Evolutionary conservation across 75 land plant species (phyloP).

Genomic region (Pinus albicaulis): DNA sequence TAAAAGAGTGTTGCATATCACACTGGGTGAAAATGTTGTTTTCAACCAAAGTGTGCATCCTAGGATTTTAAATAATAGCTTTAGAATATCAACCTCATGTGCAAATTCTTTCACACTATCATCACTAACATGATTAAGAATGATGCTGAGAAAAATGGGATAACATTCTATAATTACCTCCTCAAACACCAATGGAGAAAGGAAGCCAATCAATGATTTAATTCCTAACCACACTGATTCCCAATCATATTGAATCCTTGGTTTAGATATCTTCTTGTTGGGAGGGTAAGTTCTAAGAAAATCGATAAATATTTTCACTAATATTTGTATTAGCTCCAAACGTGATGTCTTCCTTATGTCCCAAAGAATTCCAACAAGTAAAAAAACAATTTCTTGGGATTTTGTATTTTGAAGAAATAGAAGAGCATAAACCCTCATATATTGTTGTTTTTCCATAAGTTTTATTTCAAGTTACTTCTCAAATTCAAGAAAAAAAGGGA

Average conservation of each 20-base stretch:
- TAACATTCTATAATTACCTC: constrained; percentile 89
- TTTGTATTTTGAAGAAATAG: constrained; percentile 64
- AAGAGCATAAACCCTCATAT: constrained; percentile 92
- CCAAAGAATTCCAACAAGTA: constrained; percentile 67
- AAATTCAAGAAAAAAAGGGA: constrained; percentile 67
- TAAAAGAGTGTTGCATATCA: constrained; percentile 87
- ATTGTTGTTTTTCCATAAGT: constrained; percentile 64
- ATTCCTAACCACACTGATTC: constrained; percentile 82
- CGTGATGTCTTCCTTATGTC: constrained; percentile 72
- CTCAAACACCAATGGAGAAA: too few species aligned
- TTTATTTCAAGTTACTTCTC: constrained; percentile 70
- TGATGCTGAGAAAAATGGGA: constrained; percentile 78
- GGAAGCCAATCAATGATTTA: constrained; percentile 69
- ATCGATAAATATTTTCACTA: constrained; percentile 66
- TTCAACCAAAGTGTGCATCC: constrained; percentile 90
- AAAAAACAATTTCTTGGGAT: constrained; percentile 69
- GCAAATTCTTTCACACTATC: constrained; percentile 63
- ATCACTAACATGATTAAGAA: constrained; percentile 92
- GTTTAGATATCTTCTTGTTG: constrained; percentile 36
- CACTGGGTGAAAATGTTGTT: constrained; percentile 81
- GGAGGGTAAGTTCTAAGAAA: constrained; percentile 48
- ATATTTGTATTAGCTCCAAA: constrained; percentile 77
- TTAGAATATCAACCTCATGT: constrained; percentile 79
- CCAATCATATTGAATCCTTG: constrained; percentile 59
- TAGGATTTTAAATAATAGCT: constrained; percentile 68